Evolutionary conservation across 1,139 yeast genomes (phyloP), one percentile per base, ranked within the genome.

Genomic region (Magnusiomyces paraingens): DNA sequence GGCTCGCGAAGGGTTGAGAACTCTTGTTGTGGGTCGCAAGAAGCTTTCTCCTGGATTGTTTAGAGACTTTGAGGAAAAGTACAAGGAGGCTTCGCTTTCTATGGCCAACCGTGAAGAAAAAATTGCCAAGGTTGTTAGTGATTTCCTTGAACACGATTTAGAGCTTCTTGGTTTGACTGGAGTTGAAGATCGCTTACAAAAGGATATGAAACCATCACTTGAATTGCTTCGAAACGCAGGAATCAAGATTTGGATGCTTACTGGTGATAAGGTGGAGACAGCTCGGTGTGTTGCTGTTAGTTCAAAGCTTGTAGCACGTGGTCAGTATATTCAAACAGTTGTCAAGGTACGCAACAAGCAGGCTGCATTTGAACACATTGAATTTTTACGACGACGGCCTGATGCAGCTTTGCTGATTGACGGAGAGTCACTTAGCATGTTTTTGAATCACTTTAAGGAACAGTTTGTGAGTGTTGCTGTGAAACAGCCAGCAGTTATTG

Each of bases 261-360:
- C 99, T 0, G 99, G 99, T 60, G 99, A 94, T 68, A 94, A 94
- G 68, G 98, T 93, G 8, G 99, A 94, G 70, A 94, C 99, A 0
- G 99, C 99, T 0, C 81, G 89, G 58, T 93, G 99, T 77, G 97
- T 94, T 40, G 90, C 98, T 22, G 87, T 94, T 17, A 87, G 96
- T 67, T 94, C 98, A 22, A 84, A 91, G 65, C 79, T 94, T 55
- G 93, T 94, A 47, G 79, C 95, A 2, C 80, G 98, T 58, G 98
- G 99, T 4, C 99, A 93, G 69, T 86, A 84, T 64, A 90, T 94
- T 29, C 96, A 91, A 65, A 84, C 90, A 4, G 79, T 94, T 32
- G 86, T 95, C 11, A 86, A 83, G 60, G 67, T 71, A 12, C 78
- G 61, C 29, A 58, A 58, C 38, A 58, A 64, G n/a, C 62, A 60